phyloP scores from a whole-genome alignment of 352 stramenopile species.

The Phytophthora palmivora region DNA sequence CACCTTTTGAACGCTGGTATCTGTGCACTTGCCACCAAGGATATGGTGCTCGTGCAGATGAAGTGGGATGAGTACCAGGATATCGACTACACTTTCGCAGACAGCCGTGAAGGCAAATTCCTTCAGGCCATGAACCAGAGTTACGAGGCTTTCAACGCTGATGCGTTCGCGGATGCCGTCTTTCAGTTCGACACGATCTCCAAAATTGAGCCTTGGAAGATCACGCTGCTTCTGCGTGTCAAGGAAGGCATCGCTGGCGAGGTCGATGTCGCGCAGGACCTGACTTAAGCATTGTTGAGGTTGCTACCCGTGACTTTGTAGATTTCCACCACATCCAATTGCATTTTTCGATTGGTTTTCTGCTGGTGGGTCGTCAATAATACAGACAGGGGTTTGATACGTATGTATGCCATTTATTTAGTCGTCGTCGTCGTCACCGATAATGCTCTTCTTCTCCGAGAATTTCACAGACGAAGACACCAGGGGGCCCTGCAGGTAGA shows the following conservation, averaged over 20 bases:
- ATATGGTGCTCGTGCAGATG: constrained; percentile 92
- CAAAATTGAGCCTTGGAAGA: constrained; percentile 98
- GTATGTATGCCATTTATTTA: constrained; percentile 34
- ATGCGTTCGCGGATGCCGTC: constrained; percentile 95
- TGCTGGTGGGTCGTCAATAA: constrained; percentile 28
- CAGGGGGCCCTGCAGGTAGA: constrained; percentile 80
- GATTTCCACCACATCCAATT: constrained; percentile 22
- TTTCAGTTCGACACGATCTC: constrained; percentile 98
- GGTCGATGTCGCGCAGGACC: constrained; percentile 72
- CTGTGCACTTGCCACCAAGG: constrained; percentile 93
- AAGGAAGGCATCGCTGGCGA: constrained; percentile 86
- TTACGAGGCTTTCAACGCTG: constrained; percentile 91
- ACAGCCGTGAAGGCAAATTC: constrained; percentile 96
- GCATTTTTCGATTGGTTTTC: constrained; percentile 30
- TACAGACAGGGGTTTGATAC: constrained; percentile 29
- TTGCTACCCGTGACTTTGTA: constrained; percentile 12
- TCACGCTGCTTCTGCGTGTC: constrained; percentile 83
- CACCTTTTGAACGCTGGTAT: constrained; percentile 95
- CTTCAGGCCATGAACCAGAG: constrained; percentile 86
- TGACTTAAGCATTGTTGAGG: constrained; percentile 60
- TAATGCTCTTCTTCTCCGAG: constrained; percentile 91
- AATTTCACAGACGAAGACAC: constrained; percentile 85
- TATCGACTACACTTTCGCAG: constrained; percentile 96
- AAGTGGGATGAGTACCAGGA: constrained; percentile 94
- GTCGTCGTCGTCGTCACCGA: constrained; percentile 88